Percentiles rank a stretch among this genome's conserved stretches.
These are phyloP conservation scores for Coriolopsis trogii DNA, from an alignment of 1,284 basidiomycete genomes.

Conservation along the genomic window DNA sequence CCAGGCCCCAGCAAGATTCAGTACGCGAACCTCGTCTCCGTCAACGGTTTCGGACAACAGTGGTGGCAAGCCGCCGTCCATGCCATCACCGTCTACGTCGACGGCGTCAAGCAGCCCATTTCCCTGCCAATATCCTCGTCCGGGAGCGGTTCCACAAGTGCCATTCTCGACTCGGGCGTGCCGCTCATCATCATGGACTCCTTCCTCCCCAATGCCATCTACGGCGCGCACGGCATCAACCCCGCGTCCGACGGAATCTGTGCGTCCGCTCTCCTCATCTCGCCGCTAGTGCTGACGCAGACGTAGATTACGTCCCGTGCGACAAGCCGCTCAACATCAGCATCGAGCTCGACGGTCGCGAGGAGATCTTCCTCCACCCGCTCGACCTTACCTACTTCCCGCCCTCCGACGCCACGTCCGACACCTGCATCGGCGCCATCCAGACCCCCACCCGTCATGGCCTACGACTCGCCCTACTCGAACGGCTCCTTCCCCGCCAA, in stretches of 20 bases:
- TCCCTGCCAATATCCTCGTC: conserved; percentile 35
- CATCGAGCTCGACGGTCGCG: conserved; percentile 59
- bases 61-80: conserved; percentile 64
- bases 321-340: conserved; percentile 69
- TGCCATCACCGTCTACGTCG: conserved; percentile 62
- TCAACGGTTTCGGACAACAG: conserved; percentile 38
- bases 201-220: conserved; percentile 71
- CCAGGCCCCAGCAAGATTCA: conserved; percentile 51
- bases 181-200: conserved; percentile 64
- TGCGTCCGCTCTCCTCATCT: conserved; percentile 36
- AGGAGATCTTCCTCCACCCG: conserved; percentile 65
- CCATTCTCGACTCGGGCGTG: conserved; percentile 70
- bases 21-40: conserved; percentile 50
- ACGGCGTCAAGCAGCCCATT: conserved; percentile 45
- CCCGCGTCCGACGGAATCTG: conserved; percentile 66
- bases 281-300: conserved; percentile 1
- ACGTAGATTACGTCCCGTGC: conserved; percentile 71
- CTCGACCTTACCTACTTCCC: conserved; percentile 61
- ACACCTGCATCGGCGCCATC: conserved; percentile 65
- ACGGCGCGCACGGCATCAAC: conserved; percentile 67
- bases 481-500: conserved; percentile 47
- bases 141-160: conserved; percentile 47
- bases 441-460: conserved; percentile 64
- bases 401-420: conserved; percentile 39
- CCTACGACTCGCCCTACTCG: conserved; percentile 51